A percentile compares a stretch with the other conserved stretches of the same genome.
These are phyloP conservation scores for Aspergillus quadrilineatus DNA, from an alignment of 2,329 filamentous ascomycete species.

Conservation along the genomic window DNA sequence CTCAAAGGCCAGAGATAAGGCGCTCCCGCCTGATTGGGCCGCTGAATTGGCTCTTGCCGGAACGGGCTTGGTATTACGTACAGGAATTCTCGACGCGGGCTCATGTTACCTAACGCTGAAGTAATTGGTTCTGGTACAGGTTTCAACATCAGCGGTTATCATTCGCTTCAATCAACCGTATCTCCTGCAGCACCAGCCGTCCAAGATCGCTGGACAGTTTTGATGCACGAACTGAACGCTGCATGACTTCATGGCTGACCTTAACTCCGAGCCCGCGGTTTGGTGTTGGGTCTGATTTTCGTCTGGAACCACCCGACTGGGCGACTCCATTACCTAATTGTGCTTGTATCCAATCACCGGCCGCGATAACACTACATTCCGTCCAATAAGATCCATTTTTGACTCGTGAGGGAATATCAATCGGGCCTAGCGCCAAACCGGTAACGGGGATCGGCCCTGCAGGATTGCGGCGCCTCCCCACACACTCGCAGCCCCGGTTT, in stretches of 20 bases:
- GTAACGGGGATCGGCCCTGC: slow-evolving; percentile 31
- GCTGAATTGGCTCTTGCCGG: slow-evolving; percentile 15
- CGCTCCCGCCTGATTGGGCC: slow-evolving; percentile 30
- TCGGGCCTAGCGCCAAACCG: slow-evolving; percentile 23
- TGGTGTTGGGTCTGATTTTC: not conserved
- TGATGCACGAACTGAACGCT: not conserved
- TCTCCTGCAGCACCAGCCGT: too few relatives aligned
- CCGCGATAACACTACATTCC: slow-evolving; percentile 22
- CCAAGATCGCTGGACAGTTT: too few relatives aligned
- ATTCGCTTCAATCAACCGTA: not conserved
- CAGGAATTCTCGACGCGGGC: slow-evolving; percentile 13
- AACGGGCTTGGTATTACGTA: slow-evolving; percentile 35
- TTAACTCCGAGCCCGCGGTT: not conserved
- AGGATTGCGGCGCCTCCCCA: slow-evolving; percentile 24
- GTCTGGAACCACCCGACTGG: slow-evolving; percentile 5
- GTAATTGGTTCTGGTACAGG: slow-evolving; percentile 1
- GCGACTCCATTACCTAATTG: slow-evolving; percentile 5
- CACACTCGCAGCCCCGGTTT: slow-evolving; percentile 12
- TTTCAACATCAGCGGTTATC: not conserved
- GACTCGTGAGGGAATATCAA: slow-evolving; percentile 5
- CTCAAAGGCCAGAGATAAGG: slow-evolving; percentile 30
- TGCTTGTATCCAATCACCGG: slow-evolving; percentile 25
- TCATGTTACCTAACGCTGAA: slow-evolving; percentile 14
- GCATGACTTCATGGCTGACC: not conserved
- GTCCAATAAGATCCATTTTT: slow-evolving; percentile 23